Percentiles rank a stretch among this genome's conserved stretches.
phyloP scores from a whole-genome alignment of 306 rosid genomes.

The Malus asiatica region DNA sequence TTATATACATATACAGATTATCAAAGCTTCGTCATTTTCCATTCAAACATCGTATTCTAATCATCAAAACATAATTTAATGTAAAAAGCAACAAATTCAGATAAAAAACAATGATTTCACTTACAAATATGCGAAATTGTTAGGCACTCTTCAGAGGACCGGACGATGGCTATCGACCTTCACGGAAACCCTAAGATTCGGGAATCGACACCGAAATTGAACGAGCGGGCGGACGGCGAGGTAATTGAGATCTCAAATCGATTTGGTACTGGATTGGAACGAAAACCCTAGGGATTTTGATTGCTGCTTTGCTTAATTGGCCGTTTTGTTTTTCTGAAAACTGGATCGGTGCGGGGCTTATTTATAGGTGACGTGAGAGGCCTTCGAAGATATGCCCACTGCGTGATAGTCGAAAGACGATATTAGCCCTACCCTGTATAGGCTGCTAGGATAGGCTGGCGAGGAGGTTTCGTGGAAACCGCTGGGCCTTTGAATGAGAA shows the following conservation, averaged over 20 bases:
- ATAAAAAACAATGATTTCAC: neutral
- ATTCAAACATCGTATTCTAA: neutral
- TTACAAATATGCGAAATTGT: neutral
- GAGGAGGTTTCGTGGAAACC: neutral
- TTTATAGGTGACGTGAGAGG: neutral
- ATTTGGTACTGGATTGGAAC: too few species aligned
- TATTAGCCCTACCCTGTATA: neutral
- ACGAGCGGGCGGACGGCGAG: neutral
- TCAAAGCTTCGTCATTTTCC: neutral
- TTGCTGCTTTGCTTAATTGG: neutral
- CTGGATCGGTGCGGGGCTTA: neutral
- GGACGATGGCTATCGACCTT: neutral
- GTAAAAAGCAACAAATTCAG: neutral
- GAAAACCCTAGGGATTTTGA: neutral
- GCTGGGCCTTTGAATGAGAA: neutral
- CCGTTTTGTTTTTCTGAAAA: neutral
- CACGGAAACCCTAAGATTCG: neutral
- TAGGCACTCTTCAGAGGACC: neutral
- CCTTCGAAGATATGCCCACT: neutral
- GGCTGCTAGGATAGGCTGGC: neutral
- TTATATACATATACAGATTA: neutral
- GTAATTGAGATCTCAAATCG: neutral
- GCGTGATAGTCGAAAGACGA: neutral
- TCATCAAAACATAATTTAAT: neutral
- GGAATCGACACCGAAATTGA: neutral